These are phyloP conservation scores for Colletotrichum magnum DNA, from an alignment of 2,329 filamentous ascomycete genomes.

Conservation along the genomic window DNA sequence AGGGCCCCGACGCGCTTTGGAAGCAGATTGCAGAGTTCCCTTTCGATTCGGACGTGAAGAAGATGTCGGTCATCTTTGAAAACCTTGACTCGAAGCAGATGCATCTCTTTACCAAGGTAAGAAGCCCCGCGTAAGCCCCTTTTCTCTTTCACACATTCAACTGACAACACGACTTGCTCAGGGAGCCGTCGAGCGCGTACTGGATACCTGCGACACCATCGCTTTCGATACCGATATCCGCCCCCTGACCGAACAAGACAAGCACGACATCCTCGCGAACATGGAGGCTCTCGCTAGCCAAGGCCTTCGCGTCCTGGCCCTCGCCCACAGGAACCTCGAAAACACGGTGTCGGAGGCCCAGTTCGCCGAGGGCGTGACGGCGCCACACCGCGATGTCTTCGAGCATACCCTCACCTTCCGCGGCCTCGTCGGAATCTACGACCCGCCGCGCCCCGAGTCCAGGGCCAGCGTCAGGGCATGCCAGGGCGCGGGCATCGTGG, in stretches of 20 bases:
- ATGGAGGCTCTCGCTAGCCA: constrained; percentile 75
- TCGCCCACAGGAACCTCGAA: constrained; percentile 66
- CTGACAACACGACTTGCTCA: not conserved
- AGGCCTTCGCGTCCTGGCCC: constrained; percentile 76
- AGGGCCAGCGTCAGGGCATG: constrained; percentile 71
- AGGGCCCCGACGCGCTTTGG: constrained; percentile 65
- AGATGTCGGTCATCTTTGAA: constrained; percentile 79
- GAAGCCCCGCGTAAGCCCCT: not conserved
- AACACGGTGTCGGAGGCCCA: constrained; percentile 54
- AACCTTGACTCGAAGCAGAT: constrained; percentile 40
- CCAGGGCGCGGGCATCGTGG: constrained; percentile 73
- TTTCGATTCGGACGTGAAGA: constrained; percentile 81
- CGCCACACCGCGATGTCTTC: constrained; percentile 61
- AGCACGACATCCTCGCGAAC: constrained; percentile 70
- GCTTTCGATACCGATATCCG: constrained; percentile 49
- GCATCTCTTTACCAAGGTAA: constrained; percentile 9
- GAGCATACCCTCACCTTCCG: constrained; percentile 56
- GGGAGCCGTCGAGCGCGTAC: constrained; percentile 77
- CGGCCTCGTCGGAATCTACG: constrained; percentile 69
- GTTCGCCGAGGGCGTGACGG: constrained; percentile 52
- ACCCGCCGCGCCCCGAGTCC: constrained; percentile 79
- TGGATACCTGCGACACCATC: constrained; percentile 66
- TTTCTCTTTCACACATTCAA: too few species aligned
- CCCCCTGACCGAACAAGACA: constrained; percentile 64
- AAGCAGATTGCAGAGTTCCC: constrained; percentile 75